Evolutionary conservation across 1,284 basidiomycete genomes (phyloP), one percentile per base, ranked within the genome.

Genomic region (Wallemia hederae): DNA sequence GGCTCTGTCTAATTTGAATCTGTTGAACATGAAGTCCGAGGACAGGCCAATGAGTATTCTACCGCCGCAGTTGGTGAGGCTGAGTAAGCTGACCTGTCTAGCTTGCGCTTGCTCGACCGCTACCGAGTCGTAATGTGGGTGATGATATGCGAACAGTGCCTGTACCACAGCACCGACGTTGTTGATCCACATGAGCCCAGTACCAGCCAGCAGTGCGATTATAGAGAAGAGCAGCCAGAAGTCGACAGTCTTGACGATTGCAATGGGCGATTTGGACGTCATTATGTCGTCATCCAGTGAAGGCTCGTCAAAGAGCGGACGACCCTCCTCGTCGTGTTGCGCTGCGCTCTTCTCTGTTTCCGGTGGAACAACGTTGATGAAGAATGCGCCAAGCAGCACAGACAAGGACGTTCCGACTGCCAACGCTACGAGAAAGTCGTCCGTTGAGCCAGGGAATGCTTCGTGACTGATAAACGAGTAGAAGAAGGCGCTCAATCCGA

Each of bases 381-480:
- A 49, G 11, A 49, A 49, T 15, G 39, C 39, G 3, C 39, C 39
- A 49, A 49, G 39, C 3, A 49, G n/a, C 22, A 49, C 39, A 3
- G 39, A 49, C 3, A 49, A 11, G 11, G 39, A 49, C 5, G 39
- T 49, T 17, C 39, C 39, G 22, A 49, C 3, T 22, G 39, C 39
- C n/a, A 49, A 22, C 3, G 39, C 19, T 9, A 49, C 14, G 5
- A 49, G n/a, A n/a, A 49, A 49, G 19, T n/a, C 39, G 22, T 49
- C 39, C 5, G 19, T n/a, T 7, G 5, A 11, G 11, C 39, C 39
- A 5, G 11, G 39, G 39, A 49, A 49, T 15, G 39, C 39, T n/a
- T 49, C 39, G 39, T 49, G 39, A n/a, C 39, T 49, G n/a, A 49
- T 49, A n/a, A 49, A 49, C n/a, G 39, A 49, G n/a, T 49, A 49